These are phyloP conservation scores for Taphrina confusa DNA, from an alignment of 1,139 yeast genomes.

Conservation along the genomic window DNA sequence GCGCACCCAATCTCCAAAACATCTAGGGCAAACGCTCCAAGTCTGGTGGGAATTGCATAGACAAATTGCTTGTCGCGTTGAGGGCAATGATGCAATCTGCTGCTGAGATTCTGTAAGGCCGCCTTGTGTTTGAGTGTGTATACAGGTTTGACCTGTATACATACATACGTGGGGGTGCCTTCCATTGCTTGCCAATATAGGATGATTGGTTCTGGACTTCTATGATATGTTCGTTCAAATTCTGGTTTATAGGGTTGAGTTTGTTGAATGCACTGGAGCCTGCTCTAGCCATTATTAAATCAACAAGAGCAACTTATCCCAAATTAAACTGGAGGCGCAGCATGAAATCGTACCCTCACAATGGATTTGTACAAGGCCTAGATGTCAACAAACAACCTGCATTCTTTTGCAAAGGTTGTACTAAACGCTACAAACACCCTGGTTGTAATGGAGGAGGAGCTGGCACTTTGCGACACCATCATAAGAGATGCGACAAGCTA, in stretches of 20 bases:
- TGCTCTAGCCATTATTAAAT: not conserved
- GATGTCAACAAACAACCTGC: not conserved
- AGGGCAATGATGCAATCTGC: too few relatives aligned
- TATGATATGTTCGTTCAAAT: not conserved
- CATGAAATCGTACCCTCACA: not conserved
- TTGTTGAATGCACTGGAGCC: not conserved
- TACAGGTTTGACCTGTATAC: too few relatives aligned
- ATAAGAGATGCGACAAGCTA: not conserved
- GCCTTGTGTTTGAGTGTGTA: too few relatives aligned
- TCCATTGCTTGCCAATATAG: too few relatives aligned
- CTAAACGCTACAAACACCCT: not conserved
- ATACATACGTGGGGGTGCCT: too few relatives aligned
- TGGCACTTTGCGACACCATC: not conserved
- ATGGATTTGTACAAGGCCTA: not conserved
- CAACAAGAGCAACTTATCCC: not conserved
- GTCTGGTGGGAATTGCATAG: too few relatives aligned
- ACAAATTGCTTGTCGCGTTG: too few relatives aligned
- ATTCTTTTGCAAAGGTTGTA: not conserved
- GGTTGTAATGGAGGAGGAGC: not conserved
- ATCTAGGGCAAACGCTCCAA: too few relatives aligned
- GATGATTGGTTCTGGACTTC: too few relatives aligned
- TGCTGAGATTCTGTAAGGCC: too few relatives aligned
- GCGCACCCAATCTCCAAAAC: too few relatives aligned
- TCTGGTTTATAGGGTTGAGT: not conserved
- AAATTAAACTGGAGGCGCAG: not conserved